Evolutionary conservation across 768 basidiomycete species (phyloP).

Genomic region (Lactarius indigo): DNA sequence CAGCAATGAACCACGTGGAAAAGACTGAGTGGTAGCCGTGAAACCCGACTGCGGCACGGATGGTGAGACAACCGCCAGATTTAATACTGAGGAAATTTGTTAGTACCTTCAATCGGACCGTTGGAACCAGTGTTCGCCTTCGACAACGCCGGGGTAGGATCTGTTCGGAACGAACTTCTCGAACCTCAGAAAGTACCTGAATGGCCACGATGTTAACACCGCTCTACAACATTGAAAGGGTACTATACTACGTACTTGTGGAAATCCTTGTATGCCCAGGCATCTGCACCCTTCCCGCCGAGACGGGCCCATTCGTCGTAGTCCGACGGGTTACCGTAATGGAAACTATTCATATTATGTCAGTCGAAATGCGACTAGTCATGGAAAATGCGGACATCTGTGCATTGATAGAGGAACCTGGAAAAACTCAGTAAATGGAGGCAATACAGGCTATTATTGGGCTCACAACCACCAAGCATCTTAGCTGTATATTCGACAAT

Average conservation of each 20-base stretch:
- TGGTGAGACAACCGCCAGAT: not conserved
- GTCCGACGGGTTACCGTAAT: slow-evolving; percentile 63
- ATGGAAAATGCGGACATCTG: slow-evolving; percentile 35
- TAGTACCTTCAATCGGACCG: slow-evolving; percentile 49
- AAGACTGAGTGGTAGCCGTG: slow-evolving; percentile 44
- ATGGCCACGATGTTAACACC: not conserved
- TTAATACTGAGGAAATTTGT: not conserved
- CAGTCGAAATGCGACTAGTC: not conserved
- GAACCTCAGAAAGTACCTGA: slow-evolving; percentile 68
- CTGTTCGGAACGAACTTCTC: slow-evolving; percentile 54
- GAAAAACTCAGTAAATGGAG: not conserved
- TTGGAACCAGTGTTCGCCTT: slow-evolving; percentile 42
- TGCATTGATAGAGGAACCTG: slow-evolving; percentile 66
- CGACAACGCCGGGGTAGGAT: slow-evolving; percentile 48
- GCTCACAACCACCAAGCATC: slow-evolving; percentile 70
- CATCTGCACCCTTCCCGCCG: slow-evolving; percentile 43
- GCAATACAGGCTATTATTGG: not conserved
- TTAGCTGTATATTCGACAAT: slow-evolving; percentile 40
- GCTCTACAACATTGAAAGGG: not conserved
- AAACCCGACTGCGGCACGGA: slow-evolving; percentile 45
- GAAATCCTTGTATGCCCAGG: slow-evolving; percentile 60
- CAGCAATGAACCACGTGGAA: slow-evolving; percentile 51
- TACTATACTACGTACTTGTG: slow-evolving; percentile 37
- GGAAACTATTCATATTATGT: slow-evolving; percentile 33
- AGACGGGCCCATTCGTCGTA: slow-evolving; percentile 63